Evolutionary conservation across 257 asterid species (phyloP).

Genomic region (Solanum gracilifrons): DNA sequence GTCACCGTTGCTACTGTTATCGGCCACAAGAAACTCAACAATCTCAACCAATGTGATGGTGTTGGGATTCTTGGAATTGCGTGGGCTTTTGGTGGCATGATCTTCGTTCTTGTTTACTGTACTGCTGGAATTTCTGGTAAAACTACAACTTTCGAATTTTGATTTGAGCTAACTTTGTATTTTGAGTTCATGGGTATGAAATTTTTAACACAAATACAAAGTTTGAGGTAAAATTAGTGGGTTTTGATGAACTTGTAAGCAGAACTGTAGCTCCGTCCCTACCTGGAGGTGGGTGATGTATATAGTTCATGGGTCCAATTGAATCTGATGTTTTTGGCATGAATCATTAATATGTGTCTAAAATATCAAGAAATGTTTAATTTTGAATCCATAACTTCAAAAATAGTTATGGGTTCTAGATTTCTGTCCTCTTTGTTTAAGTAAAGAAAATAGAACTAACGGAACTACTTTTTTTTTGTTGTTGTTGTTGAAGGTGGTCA

Average conservation of each 20-base stretch:
- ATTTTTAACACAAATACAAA: background rate
- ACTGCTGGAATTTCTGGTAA: conserved; percentile 2
- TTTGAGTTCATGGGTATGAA: background rate
- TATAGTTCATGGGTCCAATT: background rate
- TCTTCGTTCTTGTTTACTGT: background rate
- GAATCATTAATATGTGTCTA: background rate
- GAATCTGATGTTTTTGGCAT: background rate
- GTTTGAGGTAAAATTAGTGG: background rate
- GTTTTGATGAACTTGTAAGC: background rate
- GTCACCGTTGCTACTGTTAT: background rate
- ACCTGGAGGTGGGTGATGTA: background rate
- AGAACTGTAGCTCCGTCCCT: background rate
- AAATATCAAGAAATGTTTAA: background rate
- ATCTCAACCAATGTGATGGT: background rate
- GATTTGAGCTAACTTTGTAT: background rate
- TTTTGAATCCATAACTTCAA: background rate
- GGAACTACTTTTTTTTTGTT: background rate
- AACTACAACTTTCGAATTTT: background rate
- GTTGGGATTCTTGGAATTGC: conserved; percentile 1
- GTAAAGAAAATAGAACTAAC: background rate
- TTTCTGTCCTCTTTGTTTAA: background rate
- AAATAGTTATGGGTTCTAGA: background rate
- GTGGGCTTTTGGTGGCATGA: conserved; percentile 3
- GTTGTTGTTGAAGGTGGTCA: background rate
- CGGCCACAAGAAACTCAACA: background rate